Evolutionary conservation across 129 eudicot genomes (phyloP), one percentile per base, ranked within the genome.

Genomic region (Helianthus tuberosus): DNA sequence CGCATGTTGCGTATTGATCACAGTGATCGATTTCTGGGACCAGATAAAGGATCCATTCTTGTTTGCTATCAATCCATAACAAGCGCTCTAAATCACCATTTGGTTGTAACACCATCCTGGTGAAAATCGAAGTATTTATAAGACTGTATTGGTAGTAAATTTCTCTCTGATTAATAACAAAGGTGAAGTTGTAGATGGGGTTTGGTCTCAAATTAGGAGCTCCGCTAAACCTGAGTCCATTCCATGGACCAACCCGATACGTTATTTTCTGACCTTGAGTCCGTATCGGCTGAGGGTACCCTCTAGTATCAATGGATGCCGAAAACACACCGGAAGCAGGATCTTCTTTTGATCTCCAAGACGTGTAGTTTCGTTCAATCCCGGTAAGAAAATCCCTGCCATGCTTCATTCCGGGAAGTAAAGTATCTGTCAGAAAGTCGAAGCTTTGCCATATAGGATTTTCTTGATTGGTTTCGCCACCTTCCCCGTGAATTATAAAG

Each of bases 1-100:
- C 81, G 71, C 94, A 88, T 8, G 27, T 8, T 4, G 71, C 75
- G 71, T 85, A 85, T 4, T 52, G n/a, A 52, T 88, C 78, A 65
- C 83, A 79, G 0, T 12, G 69, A 47, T 79, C 83, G 2, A 3
- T 52, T 50, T 39, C 3, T 2, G 61, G 51, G 7, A 52, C 23
- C 12, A 72, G 14, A 50, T 65, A 72, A 72, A 72, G 38, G 54
- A 5, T 67, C 83, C 78, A 79, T 6, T 65, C 57, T 17, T 72
- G 50, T 27, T 12, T 35, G 32, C 64, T 48, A n/a, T 72, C 51
- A 2, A 43, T 15, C 83, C 83, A 79, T 46, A 68, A 39, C 9
- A 79, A 60, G 12, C 76, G 74, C 17, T 73, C 54, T 11, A 79
- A 9, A 29, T 0, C 14, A 38, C 83, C 74, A 17, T 4, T 61